These are phyloP conservation scores for Eucalyptus camaldulensis DNA, from an alignment of 345 rosid genomes.

Conservation along the genomic window DNA sequence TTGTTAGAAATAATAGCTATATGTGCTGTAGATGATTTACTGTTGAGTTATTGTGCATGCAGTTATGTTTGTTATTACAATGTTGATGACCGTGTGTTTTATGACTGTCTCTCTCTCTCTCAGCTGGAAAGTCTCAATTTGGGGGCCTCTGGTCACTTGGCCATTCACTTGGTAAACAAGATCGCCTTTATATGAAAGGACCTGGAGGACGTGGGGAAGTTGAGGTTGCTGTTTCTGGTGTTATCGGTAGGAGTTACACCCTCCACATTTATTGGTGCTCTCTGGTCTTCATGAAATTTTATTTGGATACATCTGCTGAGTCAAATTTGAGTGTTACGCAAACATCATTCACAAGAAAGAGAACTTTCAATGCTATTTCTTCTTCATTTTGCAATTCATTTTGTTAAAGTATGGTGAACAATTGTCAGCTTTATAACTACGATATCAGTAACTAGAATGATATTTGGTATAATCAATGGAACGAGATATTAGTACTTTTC, in stretches of 20 bases:
- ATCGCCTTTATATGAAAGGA: slow-evolving; percentile 87
- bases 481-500: neutral
- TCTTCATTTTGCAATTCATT: neutral
- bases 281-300: neutral
- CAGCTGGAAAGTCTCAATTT: slow-evolving; percentile 78
- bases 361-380: neutral
- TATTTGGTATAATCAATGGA: neutral
- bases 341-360: neutral
- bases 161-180: slow-evolving; percentile 66
- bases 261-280: neutral
- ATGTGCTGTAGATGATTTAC: neutral
- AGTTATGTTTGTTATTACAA: neutral
- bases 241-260: slow-evolving; percentile 37
- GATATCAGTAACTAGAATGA: neutral
- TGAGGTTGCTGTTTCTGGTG: slow-evolving; percentile 96
- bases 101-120: neutral
- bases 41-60: neutral
- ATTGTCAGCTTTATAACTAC: neutral
- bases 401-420: neutral
- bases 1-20: neutral
- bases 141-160: slow-evolving; percentile 78
- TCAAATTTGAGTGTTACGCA: neutral
- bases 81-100: neutral
- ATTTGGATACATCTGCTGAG: neutral
- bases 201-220: slow-evolving; percentile 99